A percentile compares a stretch with the other conserved stretches of the same genome.
Evolutionary conservation across 2,329 filamentous ascomycete genomes (phyloP).

Genomic region (Thelonectria blattea): DNA sequence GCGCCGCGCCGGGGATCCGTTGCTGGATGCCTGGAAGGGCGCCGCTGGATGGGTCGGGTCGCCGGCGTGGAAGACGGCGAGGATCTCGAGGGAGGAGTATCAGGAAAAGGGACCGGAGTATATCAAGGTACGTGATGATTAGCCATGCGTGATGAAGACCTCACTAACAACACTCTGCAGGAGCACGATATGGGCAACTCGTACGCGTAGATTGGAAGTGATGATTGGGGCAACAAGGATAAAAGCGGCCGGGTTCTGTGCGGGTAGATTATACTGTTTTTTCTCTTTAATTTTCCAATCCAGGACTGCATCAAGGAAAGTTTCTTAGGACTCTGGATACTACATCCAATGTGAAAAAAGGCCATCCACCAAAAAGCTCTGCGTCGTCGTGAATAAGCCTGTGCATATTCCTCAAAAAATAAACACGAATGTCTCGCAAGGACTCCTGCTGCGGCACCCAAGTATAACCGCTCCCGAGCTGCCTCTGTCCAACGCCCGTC

Average conservation of each 20-base stretch:
- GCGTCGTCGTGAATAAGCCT: conserved; percentile 1
- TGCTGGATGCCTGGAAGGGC: conserved; percentile 92
- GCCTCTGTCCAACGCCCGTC: conserved; percentile 17
- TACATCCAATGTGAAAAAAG: conserved; percentile 17
- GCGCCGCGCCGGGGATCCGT: conserved; percentile 74
- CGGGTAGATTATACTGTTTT: conserved; percentile 25
- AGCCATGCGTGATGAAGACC: not conserved
- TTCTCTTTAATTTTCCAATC: conserved; percentile 10
- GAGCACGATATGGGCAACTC: conserved; percentile 72
- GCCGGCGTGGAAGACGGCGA: conserved; percentile 64
- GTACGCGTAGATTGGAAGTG: conserved; percentile 48
- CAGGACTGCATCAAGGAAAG: conserved; percentile 24
- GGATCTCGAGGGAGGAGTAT: conserved; percentile 82
- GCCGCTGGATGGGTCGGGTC: conserved; percentile 83
- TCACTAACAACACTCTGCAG: conserved; percentile 45
- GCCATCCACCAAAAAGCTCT: not conserved
- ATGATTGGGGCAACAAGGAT: conserved; percentile 28
- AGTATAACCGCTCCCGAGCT: conserved; percentile 1
- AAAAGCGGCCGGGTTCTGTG: conserved; percentile 31
- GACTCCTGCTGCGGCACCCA: not conserved
- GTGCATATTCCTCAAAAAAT: not conserved
- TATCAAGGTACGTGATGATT: conserved; percentile 70
- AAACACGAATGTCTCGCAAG: conserved; percentile 1
- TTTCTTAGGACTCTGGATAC: conserved; percentile 15
- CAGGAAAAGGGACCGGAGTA: conserved; percentile 92